Evolutionary conservation across 2,329 filamentous ascomycete genomes (phyloP), one percentile per base, ranked within the genome.

Genomic region (Byssochlamys sp.): DNA sequence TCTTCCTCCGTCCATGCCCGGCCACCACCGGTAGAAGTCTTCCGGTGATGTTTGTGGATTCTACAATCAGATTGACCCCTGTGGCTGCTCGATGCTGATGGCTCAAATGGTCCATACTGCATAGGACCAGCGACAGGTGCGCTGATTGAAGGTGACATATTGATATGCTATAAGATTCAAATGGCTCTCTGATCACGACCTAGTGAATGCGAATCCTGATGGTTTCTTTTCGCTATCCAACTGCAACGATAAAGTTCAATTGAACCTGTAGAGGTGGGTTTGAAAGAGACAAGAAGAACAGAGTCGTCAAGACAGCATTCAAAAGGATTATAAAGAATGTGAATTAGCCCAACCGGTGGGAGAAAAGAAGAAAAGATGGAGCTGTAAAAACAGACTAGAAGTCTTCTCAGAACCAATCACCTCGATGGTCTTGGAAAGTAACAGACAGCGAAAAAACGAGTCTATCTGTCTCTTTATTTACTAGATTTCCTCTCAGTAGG

Each of bases 1-100:
- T 91, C 89, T 73, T 91, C 88, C 71, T 91, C 89, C 62, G 88
- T 91, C 89, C 89, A 92, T 58, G 88, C 88, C 71, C 89, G 81
- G 65, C 88, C 88, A 64, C 88, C 87, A 62, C 88, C 87, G 54
- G 86, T 88, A 25, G 84, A 81, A 61, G 81, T 75, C 77, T 88
- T 89, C 60, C 86, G 81, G 69, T 80, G 83, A 57, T 63, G 59
- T 75, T 89, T 88, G 59, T 78, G 76, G 68, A 86, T 77, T 56
- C 83, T 79, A 65, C 81, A 83, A 24, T 83, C 81, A 61, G 84
- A 81, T 61, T 81, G 80, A 60, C 81, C 79, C 66, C 82, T 76
- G 60, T 74, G 75, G 67, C 84, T 83, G 57, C 79, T 78, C 25
- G 77, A 77, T 28, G 79, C 49, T 9, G 79, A 48, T 76, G 49